phyloP scores from a whole-genome alignment of 2,329 filamentous ascomycete genomes.

The Septoria linicola region DNA sequence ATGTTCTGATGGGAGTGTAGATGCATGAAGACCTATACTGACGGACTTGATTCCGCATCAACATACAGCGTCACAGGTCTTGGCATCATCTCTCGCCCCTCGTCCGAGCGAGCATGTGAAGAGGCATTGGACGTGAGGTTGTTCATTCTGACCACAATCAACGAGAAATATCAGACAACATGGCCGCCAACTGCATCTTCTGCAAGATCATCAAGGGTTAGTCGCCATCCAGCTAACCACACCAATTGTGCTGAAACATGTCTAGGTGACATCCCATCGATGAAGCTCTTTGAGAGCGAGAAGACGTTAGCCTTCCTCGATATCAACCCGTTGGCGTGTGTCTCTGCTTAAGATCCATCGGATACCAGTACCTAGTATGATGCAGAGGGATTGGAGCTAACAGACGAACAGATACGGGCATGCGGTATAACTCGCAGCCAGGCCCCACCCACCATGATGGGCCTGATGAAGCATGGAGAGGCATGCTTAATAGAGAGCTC shows the following conservation, averaged over 20 bases:
- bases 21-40: too few species aligned
- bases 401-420: conserved; percentile 62
- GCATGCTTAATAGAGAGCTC: too few species aligned
- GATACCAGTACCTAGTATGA: not conserved
- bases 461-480: too few species aligned
- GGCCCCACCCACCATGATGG: conserved; percentile 18
- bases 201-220: conserved; percentile 96
- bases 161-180: conserved; percentile 12
- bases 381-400: conserved; percentile 13
- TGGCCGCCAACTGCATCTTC: conserved; percentile 76
- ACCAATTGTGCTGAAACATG: not conserved
- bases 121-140: conserved; percentile 4
- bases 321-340: conserved; percentile 70
- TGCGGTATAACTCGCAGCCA: conserved; percentile 61
- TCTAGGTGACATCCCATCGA: conserved; percentile 86
- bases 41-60: too few species aligned
- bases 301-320: conserved; percentile 95
- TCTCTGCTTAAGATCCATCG: not conserved
- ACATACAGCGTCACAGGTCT: conserved; percentile 1
- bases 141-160: not conserved
- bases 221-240: conserved; percentile 1
- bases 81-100: too few species aligned
- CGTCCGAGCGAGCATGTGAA: conserved; percentile 1
- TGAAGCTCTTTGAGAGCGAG: conserved; percentile 94
- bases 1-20: too few species aligned